Evolutionary conservation across 2,329 filamentous ascomycete species (phyloP), one percentile per base, ranked within the genome.

Genomic region (Penicillium corylophilum): DNA sequence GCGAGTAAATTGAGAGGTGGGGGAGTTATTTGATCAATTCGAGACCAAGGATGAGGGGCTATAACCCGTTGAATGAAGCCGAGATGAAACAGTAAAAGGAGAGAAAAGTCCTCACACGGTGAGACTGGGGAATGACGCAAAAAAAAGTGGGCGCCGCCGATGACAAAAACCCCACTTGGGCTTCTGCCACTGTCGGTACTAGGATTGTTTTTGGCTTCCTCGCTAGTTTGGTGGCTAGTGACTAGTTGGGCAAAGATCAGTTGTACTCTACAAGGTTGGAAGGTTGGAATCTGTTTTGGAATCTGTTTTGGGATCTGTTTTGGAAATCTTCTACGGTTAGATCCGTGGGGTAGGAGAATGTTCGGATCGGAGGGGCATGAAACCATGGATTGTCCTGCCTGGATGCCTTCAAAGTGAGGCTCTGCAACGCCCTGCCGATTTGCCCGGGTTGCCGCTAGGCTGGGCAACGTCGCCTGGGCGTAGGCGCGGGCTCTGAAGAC

Each of bases 21-120:
- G 29, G 36, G n/a, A n/a, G n/a, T n/a, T 10, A 8, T 13, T 46
- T 44, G 52, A 55, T 51, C 52, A 55, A 55, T 51, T 51, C 48
- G 48, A 55, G 35, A 48, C 48, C 36, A 42, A 13, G 29, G 18
- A 2, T 13, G 36, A 48, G 28, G 22, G 24, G 35, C n/a, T 29
- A 24, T 26, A 42, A 26, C 42, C 24, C 28, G 28, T 50, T 43
- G 44, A 44, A 41, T 23, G 44, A 53, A 49, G 33, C 31, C 44
- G 29, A 23, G 23, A 44, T 13, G 41, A 40, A 52, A 28, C 24
- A 13, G 33, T 50, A 45, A 33, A 26, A 22, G 7, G 13, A 46
- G 29, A 38, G 38, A 46, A 35, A 38, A 18, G 41, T 38, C 23
- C 38, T 22, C 16, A 6, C 16, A 39, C 39, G 39, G 39, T 24